A percentile compares a stretch with the other conserved stretches of the same genome.
Conservation (phyloP, 352 stramenopile species). For the Phytophthora aleatoria region DNA sequence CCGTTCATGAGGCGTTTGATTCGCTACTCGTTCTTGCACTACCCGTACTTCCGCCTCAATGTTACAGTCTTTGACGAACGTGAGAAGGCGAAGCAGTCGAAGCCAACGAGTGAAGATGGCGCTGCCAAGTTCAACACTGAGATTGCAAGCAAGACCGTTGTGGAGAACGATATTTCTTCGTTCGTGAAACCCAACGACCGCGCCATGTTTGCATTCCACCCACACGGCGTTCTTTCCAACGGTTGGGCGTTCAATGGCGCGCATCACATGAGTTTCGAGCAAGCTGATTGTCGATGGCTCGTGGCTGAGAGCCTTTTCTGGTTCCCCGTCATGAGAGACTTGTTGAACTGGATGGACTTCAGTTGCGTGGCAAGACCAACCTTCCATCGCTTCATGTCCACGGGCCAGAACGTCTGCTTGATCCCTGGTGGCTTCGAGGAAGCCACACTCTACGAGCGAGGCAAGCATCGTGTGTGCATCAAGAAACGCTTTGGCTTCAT, state of each 20-base stretch:
- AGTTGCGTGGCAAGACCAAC: constrained; percentile 51
- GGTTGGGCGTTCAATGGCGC: constrained; percentile 57
- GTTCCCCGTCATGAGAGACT: constrained; percentile 59
- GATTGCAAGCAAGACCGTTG: constrained; percentile 8
- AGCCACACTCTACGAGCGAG: constrained; percentile 81
- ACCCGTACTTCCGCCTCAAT: constrained; percentile 56
- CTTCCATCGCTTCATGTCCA: constrained; percentile 50
- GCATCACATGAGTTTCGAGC: constrained; percentile 50
- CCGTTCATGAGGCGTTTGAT: constrained; percentile 41
- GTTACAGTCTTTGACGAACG: constrained; percentile 46
- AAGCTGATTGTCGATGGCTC: constrained; percentile 60
- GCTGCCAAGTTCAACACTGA: not conserved
- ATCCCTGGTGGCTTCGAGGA: constrained; percentile 94
- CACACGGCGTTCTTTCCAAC: constrained; percentile 62
- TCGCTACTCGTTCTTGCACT: constrained; percentile 48
- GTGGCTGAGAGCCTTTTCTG: constrained; percentile 70
- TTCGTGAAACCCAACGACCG: constrained; percentile 21
- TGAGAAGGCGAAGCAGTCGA: constrained; percentile 10
- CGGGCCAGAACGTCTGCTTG: constrained; percentile 67
- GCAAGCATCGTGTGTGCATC: constrained; percentile 90
- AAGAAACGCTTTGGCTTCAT: constrained; percentile 92
- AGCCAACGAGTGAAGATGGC: not conserved
- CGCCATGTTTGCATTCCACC: constrained; percentile 55
- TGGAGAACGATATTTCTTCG: constrained; percentile 15
- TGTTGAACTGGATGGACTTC: constrained; percentile 67